These are phyloP conservation scores for Geotrichum europaeum DNA, from an alignment of 1,139 yeast genomes.

Conservation along the genomic window DNA sequence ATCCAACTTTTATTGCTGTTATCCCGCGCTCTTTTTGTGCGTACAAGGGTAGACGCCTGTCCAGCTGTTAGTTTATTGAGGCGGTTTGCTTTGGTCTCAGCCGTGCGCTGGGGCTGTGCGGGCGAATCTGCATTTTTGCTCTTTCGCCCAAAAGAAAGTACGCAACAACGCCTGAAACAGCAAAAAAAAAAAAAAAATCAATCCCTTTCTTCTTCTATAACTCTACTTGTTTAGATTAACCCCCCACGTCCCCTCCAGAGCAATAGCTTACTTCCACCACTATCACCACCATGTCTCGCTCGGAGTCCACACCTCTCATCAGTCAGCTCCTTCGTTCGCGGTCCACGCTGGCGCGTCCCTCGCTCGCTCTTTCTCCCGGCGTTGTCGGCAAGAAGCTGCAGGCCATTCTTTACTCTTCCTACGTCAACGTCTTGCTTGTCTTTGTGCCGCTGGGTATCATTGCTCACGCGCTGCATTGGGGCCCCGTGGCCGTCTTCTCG, in stretches of 20 bases:
- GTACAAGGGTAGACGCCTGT: no score
- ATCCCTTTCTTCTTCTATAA: neutral
- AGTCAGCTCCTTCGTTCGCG: neutral
- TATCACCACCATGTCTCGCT: neutral
- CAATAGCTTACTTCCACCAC: neutral
- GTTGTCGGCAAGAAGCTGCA: neutral
- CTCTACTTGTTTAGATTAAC: neutral
- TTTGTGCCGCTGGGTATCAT: slow-evolving; percentile 82
- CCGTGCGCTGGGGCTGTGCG: neutral
- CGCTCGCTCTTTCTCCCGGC: neutral
- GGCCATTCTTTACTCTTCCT: slow-evolving; percentile 27
- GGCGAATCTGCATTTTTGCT: neutral
- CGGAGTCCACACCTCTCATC: slow-evolving; percentile 4
- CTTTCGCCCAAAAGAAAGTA: no score
- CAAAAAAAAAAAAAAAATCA: neutral
- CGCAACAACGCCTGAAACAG: neutral
- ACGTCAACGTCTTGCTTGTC: slow-evolving; percentile 66
- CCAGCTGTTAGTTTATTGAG: no score
- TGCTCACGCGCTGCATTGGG: slow-evolving; percentile 57
- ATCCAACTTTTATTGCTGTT: no score
- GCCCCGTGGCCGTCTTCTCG: slow-evolving; percentile 56
- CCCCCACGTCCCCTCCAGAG: neutral
- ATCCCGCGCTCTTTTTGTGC: no score
- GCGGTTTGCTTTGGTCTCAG: neutral
- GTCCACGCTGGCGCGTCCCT: slow-evolving; percentile 6